Base-by-base conservation (phyloP, 1,284 basidiomycete species). In the Ganoderma leucocontextum region DNA sequence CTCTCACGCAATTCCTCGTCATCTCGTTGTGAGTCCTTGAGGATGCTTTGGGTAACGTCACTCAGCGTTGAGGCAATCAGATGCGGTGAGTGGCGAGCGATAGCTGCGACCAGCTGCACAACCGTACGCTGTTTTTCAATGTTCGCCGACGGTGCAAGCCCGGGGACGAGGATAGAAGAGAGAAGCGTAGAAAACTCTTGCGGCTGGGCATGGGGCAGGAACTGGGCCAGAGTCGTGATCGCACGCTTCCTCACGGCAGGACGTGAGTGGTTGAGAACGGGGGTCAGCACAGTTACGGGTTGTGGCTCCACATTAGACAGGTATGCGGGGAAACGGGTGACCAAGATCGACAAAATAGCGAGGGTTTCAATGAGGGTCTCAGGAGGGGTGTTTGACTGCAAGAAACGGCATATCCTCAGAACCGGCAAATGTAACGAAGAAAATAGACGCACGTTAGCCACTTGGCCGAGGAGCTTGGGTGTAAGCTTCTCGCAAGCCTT, bases 291-390 rank as follows among this genome's bases (percentile, higher is more conserved):
- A 15, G 84, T 79, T 15, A 98, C 83, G 3, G 95, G 92, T 19
- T 89, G 80, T 68, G 89, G 82, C 70, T 82, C 74, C 72, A 89
- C 78, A 75, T 86, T 84, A 5, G 90, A 82, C n/a, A 95, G 82
- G 70, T 92, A 87, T 42, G 85, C 81, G 15, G 93, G 92, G 84
- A 97, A 97, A 53, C 96, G 92, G 69, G 87, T 87, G 78, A 97
- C 95, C 70, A 99, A 88, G 77, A 98, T 97, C 10, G 95, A 92
- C 22, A 99, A 85, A 67, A 97, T 96, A 52, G 96, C 93, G 13
- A 98, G 86, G 0, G 94, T 94, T 80, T 98, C 97, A 63, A 98
- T 87, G 72, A 92, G 86, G 39, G 91, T 93, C 79, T 96, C 97
- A 59, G 91, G 94, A 4, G 94, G 92, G 9, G 90, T 94, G 70